Base-by-base conservation (phyloP, 768 basidiomycete genomes). In the Tylopilus sp. region DNA sequence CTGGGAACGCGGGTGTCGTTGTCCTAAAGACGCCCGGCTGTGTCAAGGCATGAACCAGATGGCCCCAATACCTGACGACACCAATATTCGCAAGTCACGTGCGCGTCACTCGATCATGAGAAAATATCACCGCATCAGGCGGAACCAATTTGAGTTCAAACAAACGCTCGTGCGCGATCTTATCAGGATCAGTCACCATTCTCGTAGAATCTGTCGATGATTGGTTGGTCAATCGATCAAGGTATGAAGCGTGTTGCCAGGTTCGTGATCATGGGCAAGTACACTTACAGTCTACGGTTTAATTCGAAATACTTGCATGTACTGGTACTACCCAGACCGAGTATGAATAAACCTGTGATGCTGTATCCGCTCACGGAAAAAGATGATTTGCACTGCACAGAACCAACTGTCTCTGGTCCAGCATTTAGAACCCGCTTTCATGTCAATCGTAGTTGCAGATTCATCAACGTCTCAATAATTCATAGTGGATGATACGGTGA, bases 41-140 rank as follows among this genome's bases (percentile, higher is more conserved):
- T 52, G 57, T 65, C 60, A 56, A 53, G 65, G 37, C 59, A 62
- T 67, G 59, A 62, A 59, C 57, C 22, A 12, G 50, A 58, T 43
- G 53, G 31, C 56, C 42, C 53, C 55, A 58, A 57, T 64, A 52
- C 52, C 11, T 9, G 37, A 37, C 37, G 19, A 37, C 19, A 37
- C 37, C 19, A 21, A 37, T 37, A 37, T 37, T 19, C 37, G 37
- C 9, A 36, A 33, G 56, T 65, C 63, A 65, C 63, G 63, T 65
- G 63, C 6, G 16, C 46, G 19, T 30, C 52, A 28, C n/a, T 58
- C 50, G 53, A 45, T 6, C 2, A 30, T 56, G 55, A 50, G 54
- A 62, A 63, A 44, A 25, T 50, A 53, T 52, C 21, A 21, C 62
- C 55, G 17, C 14, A 41, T 61, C 36, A 17, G 25, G 42, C 9